Evolutionary conservation across 148 eudicot genomes (phyloP), one percentile per base, ranked within the genome.

Genomic region (Rhododendron williamsianum): DNA sequence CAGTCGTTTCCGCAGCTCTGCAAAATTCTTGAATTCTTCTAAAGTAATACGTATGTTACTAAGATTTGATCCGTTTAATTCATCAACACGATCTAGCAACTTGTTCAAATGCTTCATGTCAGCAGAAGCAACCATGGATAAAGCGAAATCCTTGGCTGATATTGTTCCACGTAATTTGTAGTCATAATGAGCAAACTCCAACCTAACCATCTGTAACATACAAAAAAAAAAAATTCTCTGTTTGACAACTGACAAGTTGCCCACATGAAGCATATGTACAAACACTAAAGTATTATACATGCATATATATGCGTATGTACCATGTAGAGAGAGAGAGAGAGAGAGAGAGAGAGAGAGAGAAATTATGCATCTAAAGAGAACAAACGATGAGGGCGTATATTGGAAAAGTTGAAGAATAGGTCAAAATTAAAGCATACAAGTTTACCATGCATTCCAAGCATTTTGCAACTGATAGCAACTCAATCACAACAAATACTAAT

Each of bases 61-160:
- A 86, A 93, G 91, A 49, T 76, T 65, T 19, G 87, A 88, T 41
- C 90, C 91, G 23, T 91, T 89, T 72, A 93, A 76, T 82, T 92
- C 95, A 76, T 89, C 95, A 89, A 91, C 94, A 23, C 93, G 90
- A 74, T 89, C 89, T 81, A 93, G 92, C 86, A 93, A 87, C 87
- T 90, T 92, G 88, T 86, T 92, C 48, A 93, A 67, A 84, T 93
- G 92, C 81, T 82, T 85, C 84, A 91, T 76, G 84, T 93, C 95
- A 56, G 94, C 95, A 73, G 95, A 92, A 80, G 95, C 95, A 88
- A 93, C 93, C 95, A 93, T 90, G 77, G 95, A 92, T 77, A 93
- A 91, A 71, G 95, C 94, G 51, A 93, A 93, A 87, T 93, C 95
- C 90, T 93, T 92, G 63, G 95, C 91, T 45, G 91, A 89, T 85